phyloP scores from a whole-genome alignment of 2,329 filamentous ascomycete genomes.

The Penicillium sp. region DNA sequence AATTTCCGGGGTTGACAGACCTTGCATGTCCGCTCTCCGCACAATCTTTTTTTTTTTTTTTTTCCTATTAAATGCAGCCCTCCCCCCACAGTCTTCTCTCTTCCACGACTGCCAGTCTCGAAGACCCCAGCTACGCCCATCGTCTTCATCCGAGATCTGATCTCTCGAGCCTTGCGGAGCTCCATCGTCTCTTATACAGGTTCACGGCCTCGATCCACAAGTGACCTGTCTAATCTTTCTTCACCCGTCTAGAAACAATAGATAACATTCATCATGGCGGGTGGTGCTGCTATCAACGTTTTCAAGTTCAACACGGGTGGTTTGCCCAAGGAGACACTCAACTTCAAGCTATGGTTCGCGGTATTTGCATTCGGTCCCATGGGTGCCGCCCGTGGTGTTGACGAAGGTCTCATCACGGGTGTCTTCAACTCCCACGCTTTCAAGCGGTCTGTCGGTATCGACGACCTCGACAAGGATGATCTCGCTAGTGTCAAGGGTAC shows the following conservation, averaged over 20 bases:
- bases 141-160: too few species aligned
- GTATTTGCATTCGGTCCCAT: constrained; percentile 68
- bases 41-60: not conserved
- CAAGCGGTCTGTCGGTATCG: constrained; percentile 46
- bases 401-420: constrained; percentile 70
- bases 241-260: not conserved
- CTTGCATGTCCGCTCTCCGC: not conserved
- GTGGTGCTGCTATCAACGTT: constrained; percentile 35
- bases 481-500: constrained; percentile 64
- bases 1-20: not conserved
- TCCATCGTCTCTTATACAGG: not conserved
- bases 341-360: constrained; percentile 71
- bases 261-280: constrained; percentile 15
- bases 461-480: not conserved
- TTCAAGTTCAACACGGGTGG: constrained; percentile 55
- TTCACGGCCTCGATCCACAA: constrained; percentile 4
- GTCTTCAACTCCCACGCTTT: constrained; percentile 62
- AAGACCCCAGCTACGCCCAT: not conserved
- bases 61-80: not conserved
- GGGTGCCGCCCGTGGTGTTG: constrained; percentile 68
- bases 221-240: not conserved
- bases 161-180: not conserved
- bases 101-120: not conserved
- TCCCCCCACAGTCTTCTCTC: not conserved
- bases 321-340: constrained; percentile 65